phyloP scores from a whole-genome alignment of 2,329 filamentous ascomycete genomes.

The Blastomyces silverae region DNA sequence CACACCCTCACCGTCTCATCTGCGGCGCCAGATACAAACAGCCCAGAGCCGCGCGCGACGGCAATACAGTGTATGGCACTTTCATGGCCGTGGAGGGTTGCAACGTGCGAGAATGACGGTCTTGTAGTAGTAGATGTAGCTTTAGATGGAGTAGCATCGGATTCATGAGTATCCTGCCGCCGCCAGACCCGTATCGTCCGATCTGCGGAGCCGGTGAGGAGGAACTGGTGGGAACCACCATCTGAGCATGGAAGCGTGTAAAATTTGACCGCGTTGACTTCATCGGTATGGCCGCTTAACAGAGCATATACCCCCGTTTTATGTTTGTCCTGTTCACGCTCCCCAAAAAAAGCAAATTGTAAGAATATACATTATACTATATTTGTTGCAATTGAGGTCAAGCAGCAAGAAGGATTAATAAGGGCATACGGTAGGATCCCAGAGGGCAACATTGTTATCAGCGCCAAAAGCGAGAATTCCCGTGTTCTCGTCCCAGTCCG shows the following conservation, averaged over 20 bases:
- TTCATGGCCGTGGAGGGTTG: conserved; percentile 59
- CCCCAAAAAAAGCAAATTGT: neutral
- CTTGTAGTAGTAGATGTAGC: conserved; percentile 15
- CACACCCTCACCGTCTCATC: conserved; percentile 61
- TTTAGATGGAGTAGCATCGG: neutral
- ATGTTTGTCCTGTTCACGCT: conserved; percentile 35
- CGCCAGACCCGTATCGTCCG: conserved; percentile 62
- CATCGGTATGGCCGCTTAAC: conserved; percentile 67
- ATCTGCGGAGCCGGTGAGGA: conserved; percentile 79
- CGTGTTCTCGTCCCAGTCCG: conserved; percentile 70
- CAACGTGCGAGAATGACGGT: conserved; percentile 37
- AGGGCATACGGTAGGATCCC: conserved; percentile 65
- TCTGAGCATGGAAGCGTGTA: conserved; percentile 48
- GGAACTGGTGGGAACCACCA: conserved; percentile 43
- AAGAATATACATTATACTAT: neutral
- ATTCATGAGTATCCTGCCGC: conserved; percentile 20
- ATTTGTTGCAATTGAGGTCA: conserved; percentile 9
- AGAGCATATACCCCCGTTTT: conserved; percentile 57
- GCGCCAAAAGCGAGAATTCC: conserved; percentile 81
- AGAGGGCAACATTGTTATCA: conserved; percentile 80
- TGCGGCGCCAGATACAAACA: conserved; percentile 56
- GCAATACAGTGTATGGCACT: conserved; percentile 63
- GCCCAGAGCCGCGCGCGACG: conserved; percentile 38
- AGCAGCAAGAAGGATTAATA: neutral
- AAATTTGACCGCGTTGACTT: conserved; percentile 79